Evolutionary conservation across 192 early-diverging fungal genomes (phyloP), one percentile per base, ranked within the genome.

Genomic region (Cetraspora pellucida): DNA sequence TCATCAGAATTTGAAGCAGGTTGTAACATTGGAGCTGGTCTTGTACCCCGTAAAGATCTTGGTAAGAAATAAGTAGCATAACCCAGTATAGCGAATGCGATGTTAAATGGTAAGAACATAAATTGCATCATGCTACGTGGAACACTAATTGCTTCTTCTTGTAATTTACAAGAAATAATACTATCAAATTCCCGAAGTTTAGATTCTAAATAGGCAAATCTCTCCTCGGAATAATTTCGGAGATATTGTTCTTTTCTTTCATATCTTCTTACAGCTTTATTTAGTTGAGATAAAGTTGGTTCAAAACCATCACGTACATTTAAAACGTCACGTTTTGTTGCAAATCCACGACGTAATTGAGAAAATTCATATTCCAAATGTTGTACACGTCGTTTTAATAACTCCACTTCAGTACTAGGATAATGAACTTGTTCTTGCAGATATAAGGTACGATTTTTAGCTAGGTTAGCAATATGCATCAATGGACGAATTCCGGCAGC

Each of bases 151-250:
- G 78, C 78, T 45, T 88, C 87, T 61, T 87, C 80, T 49, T 87
- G 86, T n/a, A 89, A 78, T 8, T 81, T 81, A 63, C 85, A 85
- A 17, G 83, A 67, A 60, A 88, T 83, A 49, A 81, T 80, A 0
- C 77, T 77, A 68, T 89, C 88, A 73, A 84, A 87, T 75, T 89
- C 88, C 23, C 84, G 84, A 37, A 89, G 54, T 67, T 88, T 87
- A 31, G 81, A 78, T 21, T 89, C 87, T 1, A 89, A 76, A 46
- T 58, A 77, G 10, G 81, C 72, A 52, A 89, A 89, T 11, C 82
- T 79, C 23, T 87, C 85, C 44, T 89, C 86, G 13, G 87, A 79
- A 75, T 85, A 89, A 10, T 78, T 81, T 19, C 85, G 79, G 16
- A 89, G 77, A n/a, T 74, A 46, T 30, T 63, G 76, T 72, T 89